A percentile compares a stretch with the other conserved stretches of the same genome.
These are phyloP conservation scores for Aspergillus bridgeri DNA, from an alignment of 495 filamentous ascomycete species.

Conservation along the genomic window DNA sequence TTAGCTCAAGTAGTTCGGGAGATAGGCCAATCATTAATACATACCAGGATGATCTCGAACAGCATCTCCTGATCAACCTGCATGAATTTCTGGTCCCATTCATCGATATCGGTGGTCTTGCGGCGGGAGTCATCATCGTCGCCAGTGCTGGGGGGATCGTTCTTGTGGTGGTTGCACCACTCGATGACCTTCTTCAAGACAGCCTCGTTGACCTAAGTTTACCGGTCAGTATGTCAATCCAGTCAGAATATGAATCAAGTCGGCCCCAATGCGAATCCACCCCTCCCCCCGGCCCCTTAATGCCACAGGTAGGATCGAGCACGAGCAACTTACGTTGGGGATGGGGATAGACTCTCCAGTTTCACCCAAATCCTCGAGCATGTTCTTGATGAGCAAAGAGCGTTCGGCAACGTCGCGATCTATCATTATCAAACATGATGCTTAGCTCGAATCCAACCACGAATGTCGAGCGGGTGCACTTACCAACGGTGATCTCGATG, in stretches of 20 bases:
- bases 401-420: conserved; percentile 86
- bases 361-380: conserved; percentile 89
- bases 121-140: conserved; percentile 94
- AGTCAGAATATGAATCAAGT: conserved; percentile 3
- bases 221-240: no score
- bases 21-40: conserved; percentile 27
- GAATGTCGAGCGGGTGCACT: conserved; percentile 15
- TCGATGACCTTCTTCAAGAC: conserved; percentile 95
- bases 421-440: conserved; percentile 24
- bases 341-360: conserved; percentile 71
- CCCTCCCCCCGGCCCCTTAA: no score
- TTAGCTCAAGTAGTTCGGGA: conserved; percentile 3
- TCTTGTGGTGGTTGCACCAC: conserved; percentile 93
- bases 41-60: conserved; percentile 95
- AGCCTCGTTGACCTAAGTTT: conserved; percentile 90
- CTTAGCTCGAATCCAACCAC: neutral
- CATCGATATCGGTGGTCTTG: conserved; percentile 97
- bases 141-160: conserved; percentile 73
- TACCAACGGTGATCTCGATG: conserved; percentile 54
- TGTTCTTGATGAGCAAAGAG: conserved; percentile 93
- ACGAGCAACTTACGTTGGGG: conserved; percentile 66
- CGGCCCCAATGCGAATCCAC: neutral
- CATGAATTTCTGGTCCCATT: conserved; percentile 99
- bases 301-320: neutral
- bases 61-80: conserved; percentile 99